Evolutionary conservation across 2,329 filamentous ascomycete genomes (phyloP).

Genomic region (Tolypocladium ovalisporum): DNA sequence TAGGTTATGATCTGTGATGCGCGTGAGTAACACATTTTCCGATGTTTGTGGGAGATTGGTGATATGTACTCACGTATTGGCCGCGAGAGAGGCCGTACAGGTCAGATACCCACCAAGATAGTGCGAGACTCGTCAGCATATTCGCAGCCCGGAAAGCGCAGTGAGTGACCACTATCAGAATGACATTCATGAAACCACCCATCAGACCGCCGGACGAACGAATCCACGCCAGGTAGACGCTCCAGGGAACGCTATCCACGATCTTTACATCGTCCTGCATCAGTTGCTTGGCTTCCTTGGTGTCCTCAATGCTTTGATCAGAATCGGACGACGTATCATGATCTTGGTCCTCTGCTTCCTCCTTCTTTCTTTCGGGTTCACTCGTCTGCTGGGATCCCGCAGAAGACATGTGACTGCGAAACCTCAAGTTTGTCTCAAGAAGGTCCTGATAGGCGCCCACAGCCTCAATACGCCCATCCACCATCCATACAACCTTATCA

Average conservation of each 20-base stretch:
- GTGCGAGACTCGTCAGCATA: conserved; percentile 81
- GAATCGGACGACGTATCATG: conserved; percentile 18
- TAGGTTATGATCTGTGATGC: conserved; percentile 46
- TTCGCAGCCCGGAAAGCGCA: conserved; percentile 62
- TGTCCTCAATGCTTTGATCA: conserved; percentile 4
- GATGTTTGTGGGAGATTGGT: too few species aligned
- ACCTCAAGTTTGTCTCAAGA: conserved; percentile 56
- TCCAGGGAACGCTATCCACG: conserved; percentile 66
- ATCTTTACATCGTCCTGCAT: conserved; percentile 68
- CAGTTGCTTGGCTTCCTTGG: conserved; percentile 34
- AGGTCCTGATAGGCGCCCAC: conserved; percentile 77
- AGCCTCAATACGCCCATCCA: conserved; percentile 71
- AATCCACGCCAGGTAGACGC: conserved; percentile 69
- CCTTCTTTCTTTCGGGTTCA: conserved; percentile 51
- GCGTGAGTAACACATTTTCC: neutral
- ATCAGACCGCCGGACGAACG: conserved; percentile 49
- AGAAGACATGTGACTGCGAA: neutral
- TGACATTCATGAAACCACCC: neutral
- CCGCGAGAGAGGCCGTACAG: conserved; percentile 58
- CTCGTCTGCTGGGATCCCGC: neutral
- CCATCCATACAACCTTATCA: conserved; percentile 89
- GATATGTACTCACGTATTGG: conserved; percentile 35
- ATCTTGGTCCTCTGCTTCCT: conserved; percentile 37
- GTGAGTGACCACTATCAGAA: conserved; percentile 44
- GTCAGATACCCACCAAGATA: conserved; percentile 85